Base-by-base conservation (phyloP, 176 grass and related monocot genomes). In the Aegilops speltoides region DNA sequence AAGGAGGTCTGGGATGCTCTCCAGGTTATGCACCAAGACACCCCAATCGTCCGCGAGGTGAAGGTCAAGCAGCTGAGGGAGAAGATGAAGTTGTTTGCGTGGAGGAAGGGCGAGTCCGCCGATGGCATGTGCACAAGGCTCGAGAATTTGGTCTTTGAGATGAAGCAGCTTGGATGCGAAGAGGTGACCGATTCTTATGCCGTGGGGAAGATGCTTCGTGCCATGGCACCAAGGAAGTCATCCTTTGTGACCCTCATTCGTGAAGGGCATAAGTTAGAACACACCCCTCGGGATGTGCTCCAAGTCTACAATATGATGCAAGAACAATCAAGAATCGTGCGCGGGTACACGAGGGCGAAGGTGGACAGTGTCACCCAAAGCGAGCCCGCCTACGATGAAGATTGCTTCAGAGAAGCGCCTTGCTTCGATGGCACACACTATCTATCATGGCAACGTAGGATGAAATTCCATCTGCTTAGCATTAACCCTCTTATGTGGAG, bases 401-500 rank as follows among this genome's bases (percentile, higher is more conserved):
- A 22, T 71, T 38, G 68, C 68, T 71, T 2, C 19, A 2, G 68
- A 38, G 68, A 71, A 38, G 37, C 68, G 4, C 68, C 68, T 38
- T 4, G 4, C 68, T 71, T 38, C 33, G 19, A n/a, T n/a, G 20
- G 19, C 68, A 37, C 68, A 0, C 68, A 38, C 33, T 38, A 38
- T 71, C 34, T 71, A 10, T 71, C 34, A 71, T 71, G 68, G 68
- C 68, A 71, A 1, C 34, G 10, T 6, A 71, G 68, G 68, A 38
- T 71, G 68, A 38, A 71, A 71, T 38, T 71, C 19, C 68, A 71
- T 22, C 22, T 71, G 68, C 68, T 71, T 10, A 71, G 68, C 68
- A 71, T 71, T 37, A 1, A 71, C 34, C 19, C 34, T 23, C 32
- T 70, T 1, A 4, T 70, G 67, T 70, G 67, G 67, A 70, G 67